A percentile compares a stretch with the other conserved stretches of the same genome.
Conservation (phyloP, 805 yeast species). For the Dipodascopsis uninucleata region DNA sequence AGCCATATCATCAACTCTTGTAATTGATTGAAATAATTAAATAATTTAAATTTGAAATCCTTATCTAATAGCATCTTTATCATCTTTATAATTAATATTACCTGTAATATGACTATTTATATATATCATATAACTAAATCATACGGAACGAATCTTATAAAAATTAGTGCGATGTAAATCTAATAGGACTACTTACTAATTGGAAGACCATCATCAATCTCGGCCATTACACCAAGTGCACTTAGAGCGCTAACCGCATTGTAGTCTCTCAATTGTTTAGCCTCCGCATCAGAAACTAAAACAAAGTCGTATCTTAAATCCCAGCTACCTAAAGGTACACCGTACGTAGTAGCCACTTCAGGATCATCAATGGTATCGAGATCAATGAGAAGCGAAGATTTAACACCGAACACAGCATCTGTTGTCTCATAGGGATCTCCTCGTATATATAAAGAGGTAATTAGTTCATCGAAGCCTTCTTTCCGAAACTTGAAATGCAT, state of each 20-base stretch:
- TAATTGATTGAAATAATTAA: too few relatives aligned
- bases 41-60: too few relatives aligned
- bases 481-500: conserved; percentile 35
- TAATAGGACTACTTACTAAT: too few relatives aligned
- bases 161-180: too few relatives aligned
- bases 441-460: conserved; percentile 38
- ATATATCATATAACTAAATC: too few relatives aligned
- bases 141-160: too few relatives aligned
- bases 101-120: too few relatives aligned
- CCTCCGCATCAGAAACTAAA: conserved; percentile 18
- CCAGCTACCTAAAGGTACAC: conserved; percentile 17
- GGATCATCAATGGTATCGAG: conserved; percentile 12
- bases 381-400: conserved; percentile 30
- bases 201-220: conserved; percentile 25
- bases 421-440: conserved; percentile 36
- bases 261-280: conserved; percentile 10
- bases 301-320: conserved; percentile 22
- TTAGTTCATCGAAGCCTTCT: conserved; percentile 35
- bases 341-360: conserved; percentile 16
- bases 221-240: conserved; percentile 12
- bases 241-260: conserved; percentile 16
- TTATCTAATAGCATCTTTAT: too few relatives aligned
- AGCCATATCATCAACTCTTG: too few relatives aligned
- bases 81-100: too few relatives aligned
- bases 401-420: conserved; percentile 41